phyloP scores from a whole-genome alignment of 2,329 filamentous ascomycete genomes.

The Fusarium staphyleae region DNA sequence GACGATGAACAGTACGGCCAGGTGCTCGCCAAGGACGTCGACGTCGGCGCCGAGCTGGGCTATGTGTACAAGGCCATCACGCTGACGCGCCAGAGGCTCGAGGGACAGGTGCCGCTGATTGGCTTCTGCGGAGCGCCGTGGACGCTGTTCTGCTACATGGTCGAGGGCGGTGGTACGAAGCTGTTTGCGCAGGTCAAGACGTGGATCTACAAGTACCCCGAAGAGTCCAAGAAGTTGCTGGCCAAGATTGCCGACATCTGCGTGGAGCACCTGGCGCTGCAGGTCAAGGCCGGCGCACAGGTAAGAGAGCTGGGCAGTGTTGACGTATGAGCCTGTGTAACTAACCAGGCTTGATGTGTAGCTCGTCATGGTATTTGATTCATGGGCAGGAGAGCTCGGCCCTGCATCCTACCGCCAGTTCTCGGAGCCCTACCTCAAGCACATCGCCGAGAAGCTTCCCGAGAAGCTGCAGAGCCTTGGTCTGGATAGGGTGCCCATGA shows the following conservation, averaged over 20 bases:
- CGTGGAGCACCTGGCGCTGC: conserved; percentile 90
- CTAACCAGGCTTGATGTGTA: conserved; percentile 43
- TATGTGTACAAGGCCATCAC: conserved; percentile 98
- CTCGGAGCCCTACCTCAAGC: conserved; percentile 82
- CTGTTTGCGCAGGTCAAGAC: conserved; percentile 94
- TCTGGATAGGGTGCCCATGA: conserved; percentile 88
- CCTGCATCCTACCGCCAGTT: conserved; percentile 85
- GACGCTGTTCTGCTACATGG: conserved; percentile 98
- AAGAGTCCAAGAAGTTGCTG: conserved; percentile 80
- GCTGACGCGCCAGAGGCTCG: conserved; percentile 84
- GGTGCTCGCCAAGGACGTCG: conserved; percentile 78
- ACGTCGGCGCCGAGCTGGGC: conserved; percentile 82
- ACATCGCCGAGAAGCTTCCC: conserved; percentile 84
- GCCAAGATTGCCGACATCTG: conserved; percentile 94
- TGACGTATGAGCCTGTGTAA: background rate
- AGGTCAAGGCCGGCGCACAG: conserved; percentile 93
- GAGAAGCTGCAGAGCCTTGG: conserved; percentile 75
- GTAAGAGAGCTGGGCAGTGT: conserved; percentile 48
- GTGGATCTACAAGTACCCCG: conserved; percentile 91
- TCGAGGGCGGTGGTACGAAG: conserved; percentile 95
- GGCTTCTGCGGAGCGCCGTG: conserved; percentile 97
- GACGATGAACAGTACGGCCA: conserved; percentile 82
- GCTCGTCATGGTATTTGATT: conserved; percentile 97
- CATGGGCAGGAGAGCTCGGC: conserved; percentile 94
- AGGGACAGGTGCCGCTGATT: conserved; percentile 88